Evolutionary conservation across 768 basidiomycete genomes (phyloP), one percentile per base, ranked within the genome.

Genomic region (Leccinellum rugosiceps): DNA sequence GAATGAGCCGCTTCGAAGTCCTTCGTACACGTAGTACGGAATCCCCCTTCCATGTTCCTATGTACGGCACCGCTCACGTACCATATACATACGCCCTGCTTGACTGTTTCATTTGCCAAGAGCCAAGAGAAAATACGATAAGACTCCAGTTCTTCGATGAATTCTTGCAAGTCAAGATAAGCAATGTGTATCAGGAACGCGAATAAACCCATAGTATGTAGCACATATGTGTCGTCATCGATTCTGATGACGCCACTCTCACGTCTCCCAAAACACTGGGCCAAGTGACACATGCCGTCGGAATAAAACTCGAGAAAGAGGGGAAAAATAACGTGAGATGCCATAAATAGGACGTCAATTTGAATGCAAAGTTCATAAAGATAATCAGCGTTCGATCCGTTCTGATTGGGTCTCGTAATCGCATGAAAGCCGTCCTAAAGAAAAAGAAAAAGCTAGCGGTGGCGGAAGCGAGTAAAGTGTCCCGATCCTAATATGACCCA

Each of bases 281-380:
- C 10, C 11, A 19, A n/a, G 41, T 23, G 58, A 26, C 32, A 38
- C 28, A 51, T 26, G 28, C 57, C 54, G 52, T 55, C 38, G 44
- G 17, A 45, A 47, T 53, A 25, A 28, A 31, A 9, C 1, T 13
- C 38, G n/a, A 19, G 38, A n/a, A 34, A 46, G 45, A 54, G 3
- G n/a, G 6, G 4, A 1, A 35, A 11, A 43, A 50, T n/a, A 55
- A 31, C 56, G 25, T 66, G 45, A 64, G n/a, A 64, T 64, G 55
- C 58, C 67, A 62, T 68, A 69, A 66, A 69, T 68, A 64, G 28
- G 50, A 53, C 64, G 53, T 53, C n/a, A 23, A 54, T 41, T 43
- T 43, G 41, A 43, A 43, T 43, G 41, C 19, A 30, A 63, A 48
- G 19, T 43, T 68, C 60, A 67, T 67, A 67, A 68, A 57, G 66